Percentiles rank a stretch among this genome's conserved stretches.
These are phyloP conservation scores for Paraglomus brasilianum DNA, from an alignment of 192 early-diverging fungal genomes.

Conservation along the genomic window DNA sequence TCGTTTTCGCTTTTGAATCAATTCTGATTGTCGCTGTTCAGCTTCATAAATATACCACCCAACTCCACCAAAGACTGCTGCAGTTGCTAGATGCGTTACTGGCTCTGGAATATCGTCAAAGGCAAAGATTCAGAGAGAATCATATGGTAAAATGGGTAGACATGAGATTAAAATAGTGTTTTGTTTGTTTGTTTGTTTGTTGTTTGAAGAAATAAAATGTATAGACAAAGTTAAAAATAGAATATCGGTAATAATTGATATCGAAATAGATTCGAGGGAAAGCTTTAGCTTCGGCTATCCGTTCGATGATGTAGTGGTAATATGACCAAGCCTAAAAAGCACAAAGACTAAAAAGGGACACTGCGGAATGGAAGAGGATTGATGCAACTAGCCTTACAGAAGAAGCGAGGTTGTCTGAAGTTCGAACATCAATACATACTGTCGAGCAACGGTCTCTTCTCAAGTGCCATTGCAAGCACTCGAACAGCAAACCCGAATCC, in stretches of 20 bases:
- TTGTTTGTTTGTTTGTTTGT: no score
- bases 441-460: slow-evolving; percentile 43
- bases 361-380: no score
- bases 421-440: slow-evolving; percentile 29
- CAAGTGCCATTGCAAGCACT: slow-evolving; percentile 42
- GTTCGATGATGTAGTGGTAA: no score
- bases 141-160: background rate
- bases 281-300: no score
- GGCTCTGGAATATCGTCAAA: slow-evolving; percentile 3
- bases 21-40: slow-evolving; percentile 7
- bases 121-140: slow-evolving; percentile 15
- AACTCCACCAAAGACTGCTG: slow-evolving; percentile 13
- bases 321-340: no score
- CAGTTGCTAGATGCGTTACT: background rate
- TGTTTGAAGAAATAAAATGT: no score
- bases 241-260: no score
- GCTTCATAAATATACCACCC: slow-evolving; percentile 3
- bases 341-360: no score
- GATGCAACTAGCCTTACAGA: no score
- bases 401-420: background rate
- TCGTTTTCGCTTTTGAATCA: slow-evolving; percentile 19
- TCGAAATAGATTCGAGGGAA: no score
- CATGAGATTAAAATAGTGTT: background rate
- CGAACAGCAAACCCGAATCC: slow-evolving; percentile 46
- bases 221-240: no score